Base-by-base conservation (phyloP, 2,329 filamentous ascomycete genomes). In the Zopfia rhizophila region DNA sequence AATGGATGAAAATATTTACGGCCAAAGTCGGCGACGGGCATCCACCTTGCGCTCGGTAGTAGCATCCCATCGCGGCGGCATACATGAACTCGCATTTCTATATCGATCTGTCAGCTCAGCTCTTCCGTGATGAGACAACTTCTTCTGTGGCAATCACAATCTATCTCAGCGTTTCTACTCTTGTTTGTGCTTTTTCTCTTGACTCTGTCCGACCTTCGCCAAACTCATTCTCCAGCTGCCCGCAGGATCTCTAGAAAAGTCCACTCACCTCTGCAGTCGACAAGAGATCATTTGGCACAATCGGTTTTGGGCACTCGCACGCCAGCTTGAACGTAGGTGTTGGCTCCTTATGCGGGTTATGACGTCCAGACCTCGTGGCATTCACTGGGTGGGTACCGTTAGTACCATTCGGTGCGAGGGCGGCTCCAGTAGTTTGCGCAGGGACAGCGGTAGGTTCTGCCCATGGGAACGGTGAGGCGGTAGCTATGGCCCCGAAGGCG, bases 231-330 rank as follows among this genome's bases (percentile, higher is more conserved):
- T n/a, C n/a, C n/a, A n/a, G n/a, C n/a, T n/a, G n/a, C n/a, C n/a
- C n/a, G n/a, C n/a, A n/a, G n/a, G n/a, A n/a, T n/a, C n/a, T n/a
- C n/a, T n/a, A 7, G 7, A 7, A 31, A 7, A 7, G 7, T 31
- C 17, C 18, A 48, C 60, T 53, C 18, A 65, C 60, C 53, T 68
- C 62, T 7, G 55, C 53, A 11, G 45, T 41, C 16, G 40, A 56
- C 30, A 68, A 49, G 45, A 59, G 23, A 33, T 63, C 54, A 23
- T 54, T 42, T 2, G 65, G 65, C 10, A 68, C 48, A 22, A 68
- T 45, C 1, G 65, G 60, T 40, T 55, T 55, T 7, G 41, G 16
- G 33, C 63, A 68, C 8, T 63, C 47, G 36, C 65, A 68, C 10
- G 24, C 17, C 11, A 35, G 16, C 30, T 60, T 61, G 45, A 68